Evolutionary conservation across 2,329 filamentous ascomycete genomes (phyloP), one percentile per base, ranked within the genome.

Genomic region (Dichotomopilus funicola): DNA sequence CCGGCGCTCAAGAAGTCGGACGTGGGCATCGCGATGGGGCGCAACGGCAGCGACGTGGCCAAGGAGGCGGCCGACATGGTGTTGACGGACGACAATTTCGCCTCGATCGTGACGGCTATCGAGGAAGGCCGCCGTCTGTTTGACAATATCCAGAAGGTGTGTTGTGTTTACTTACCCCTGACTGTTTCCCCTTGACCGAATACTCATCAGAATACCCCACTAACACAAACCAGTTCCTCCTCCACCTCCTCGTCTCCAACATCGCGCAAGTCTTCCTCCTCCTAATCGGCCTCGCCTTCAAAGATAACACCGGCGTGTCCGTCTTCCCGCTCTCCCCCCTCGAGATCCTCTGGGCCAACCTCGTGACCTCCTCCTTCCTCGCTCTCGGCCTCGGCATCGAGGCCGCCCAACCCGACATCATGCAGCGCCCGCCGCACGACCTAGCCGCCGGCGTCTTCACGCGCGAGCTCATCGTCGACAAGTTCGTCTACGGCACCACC

Each of bases 1-100:
- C 94, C 94, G 3, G 94, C 94, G 5, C 74, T 99, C 63, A 99
- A 99, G 74, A 95, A 90, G 73, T 94, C 94, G 5, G 94, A 99
- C 66, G 97, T 99, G 71, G 94, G 94, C 49, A 95, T 99, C 61
- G 90, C 90, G 6, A 99, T 99, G 94, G 94, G 94, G 61, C 82
- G 87, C 59, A 82, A 96, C 53, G 94, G 94, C 37, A 99, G 94
- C 1, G 94, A 99, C 67, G 94, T 99, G 41, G 94, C 94, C 59
- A 99, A 99, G 74, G 94, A 94, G 71, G 89, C 89, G 11, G 86
- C 89, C 11, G 89, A 94, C 66, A 95, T 95, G 89, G 92, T 95
- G 60, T 74, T 95, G 42, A 91, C 88, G 0, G 89, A 94, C 66
- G 89, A 94, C 70, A 91, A 95, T 71, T 95, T 95, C 67, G 88